Conservation (phyloP, 2,329 filamentous ascomycete species). For the Beauveria caledonica region DNA sequence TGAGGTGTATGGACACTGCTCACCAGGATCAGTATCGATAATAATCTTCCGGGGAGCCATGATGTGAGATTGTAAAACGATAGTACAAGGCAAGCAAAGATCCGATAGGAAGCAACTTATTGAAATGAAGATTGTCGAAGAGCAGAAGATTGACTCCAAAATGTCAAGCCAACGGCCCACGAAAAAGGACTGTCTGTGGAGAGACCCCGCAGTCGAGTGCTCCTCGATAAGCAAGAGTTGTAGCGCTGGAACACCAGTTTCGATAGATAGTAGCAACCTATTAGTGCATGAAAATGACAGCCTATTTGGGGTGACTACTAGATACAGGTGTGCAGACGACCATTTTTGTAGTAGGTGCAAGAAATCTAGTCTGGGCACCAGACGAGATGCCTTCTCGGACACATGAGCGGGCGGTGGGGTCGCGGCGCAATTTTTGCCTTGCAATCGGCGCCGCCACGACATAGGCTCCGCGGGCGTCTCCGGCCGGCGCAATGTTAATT, state of each 20-base stretch:
- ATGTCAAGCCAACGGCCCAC: background rate
- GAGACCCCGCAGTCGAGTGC: conserved; percentile 5
- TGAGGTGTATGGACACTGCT: conserved; percentile 11
- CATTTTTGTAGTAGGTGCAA: background rate
- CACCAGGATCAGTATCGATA: conserved; percentile 90
- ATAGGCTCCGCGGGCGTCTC: background rate
- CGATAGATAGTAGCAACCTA: background rate
- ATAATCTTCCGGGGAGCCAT: conserved; percentile 74
- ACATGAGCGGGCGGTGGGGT: background rate
- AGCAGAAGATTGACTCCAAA: background rate
- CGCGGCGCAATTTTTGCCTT: background rate
- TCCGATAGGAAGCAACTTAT: background rate
- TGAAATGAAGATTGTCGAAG: background rate
- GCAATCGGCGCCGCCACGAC: background rate
- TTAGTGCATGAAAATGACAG: background rate
- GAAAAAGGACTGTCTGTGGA: conserved; percentile 4
- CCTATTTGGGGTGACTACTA: background rate
- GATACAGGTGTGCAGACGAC: background rate
- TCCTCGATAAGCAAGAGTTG: background rate
- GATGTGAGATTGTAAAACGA: conserved; percentile 2
- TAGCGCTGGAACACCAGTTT: background rate
- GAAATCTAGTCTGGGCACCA: background rate
- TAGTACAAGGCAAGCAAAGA: background rate
- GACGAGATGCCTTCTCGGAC: background rate
- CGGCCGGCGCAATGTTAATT: background rate